Percentiles rank a stretch among this genome's conserved stretches.
These are phyloP conservation scores for Phoenix roebelenii DNA, from an alignment of 176 grass and related monocot genomes.

Conservation along the genomic window DNA sequence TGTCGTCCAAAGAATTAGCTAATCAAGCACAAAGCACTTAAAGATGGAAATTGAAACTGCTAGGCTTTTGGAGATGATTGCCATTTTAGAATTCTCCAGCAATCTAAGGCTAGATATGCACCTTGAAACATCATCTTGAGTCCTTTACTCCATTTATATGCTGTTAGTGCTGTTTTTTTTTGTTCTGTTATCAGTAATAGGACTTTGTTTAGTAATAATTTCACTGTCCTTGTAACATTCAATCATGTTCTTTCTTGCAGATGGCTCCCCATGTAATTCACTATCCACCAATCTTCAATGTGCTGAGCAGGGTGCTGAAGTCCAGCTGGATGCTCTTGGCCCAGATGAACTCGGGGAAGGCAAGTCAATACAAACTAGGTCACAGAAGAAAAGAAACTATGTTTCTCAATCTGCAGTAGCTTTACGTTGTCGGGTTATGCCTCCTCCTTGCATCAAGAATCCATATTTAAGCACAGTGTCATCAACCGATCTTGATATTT, in stretches of 20 bases:
- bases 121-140: no score
- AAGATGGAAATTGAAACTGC: no score
- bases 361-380: slow-evolving; percentile 11
- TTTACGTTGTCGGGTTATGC: slow-evolving; percentile 73
- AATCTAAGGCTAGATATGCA: no score
- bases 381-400: slow-evolving; percentile 50
- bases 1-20: no score
- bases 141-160: no score
- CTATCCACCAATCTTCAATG: slow-evolving; percentile 8
- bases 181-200: neutral
- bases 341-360: slow-evolving; percentile 25
- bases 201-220: neutral
- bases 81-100: no score
- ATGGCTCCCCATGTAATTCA: slow-evolving; percentile 27
- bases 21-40: no score
- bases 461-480: slow-evolving; percentile 36
- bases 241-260: slow-evolving; percentile 10
- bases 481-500: slow-evolving; percentile 42
- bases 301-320: slow-evolving; percentile 31
- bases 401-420: slow-evolving; percentile 67
- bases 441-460: slow-evolving; percentile 86
- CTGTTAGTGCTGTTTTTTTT: neutral
- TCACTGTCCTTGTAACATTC: neutral
- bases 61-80: no score
- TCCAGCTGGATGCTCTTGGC: slow-evolving; percentile 20